Evolutionary conservation across 2,329 filamentous ascomycete genomes (phyloP).

Genomic region (Neofusicoccum cordaticola): DNA sequence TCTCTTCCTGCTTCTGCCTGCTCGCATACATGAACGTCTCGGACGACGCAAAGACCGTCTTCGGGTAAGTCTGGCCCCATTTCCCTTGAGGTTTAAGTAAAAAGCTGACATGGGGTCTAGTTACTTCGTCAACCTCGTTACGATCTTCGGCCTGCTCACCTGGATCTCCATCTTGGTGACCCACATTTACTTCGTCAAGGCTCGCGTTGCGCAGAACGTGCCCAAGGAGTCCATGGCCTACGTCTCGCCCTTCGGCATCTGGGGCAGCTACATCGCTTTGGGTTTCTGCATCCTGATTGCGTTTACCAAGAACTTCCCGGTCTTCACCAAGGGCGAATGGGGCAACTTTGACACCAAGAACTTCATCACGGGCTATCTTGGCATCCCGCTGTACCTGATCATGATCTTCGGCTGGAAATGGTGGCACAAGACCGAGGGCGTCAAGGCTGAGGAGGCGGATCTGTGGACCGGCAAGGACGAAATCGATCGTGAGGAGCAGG

Average conservation of each 20-base stretch:
- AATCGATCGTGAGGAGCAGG: slow-evolving; percentile 70
- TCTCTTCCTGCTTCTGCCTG: slow-evolving; percentile 61
- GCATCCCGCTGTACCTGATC: slow-evolving; percentile 70
- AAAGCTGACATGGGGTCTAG: neutral
- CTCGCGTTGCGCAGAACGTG: slow-evolving; percentile 46
- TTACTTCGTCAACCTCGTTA: slow-evolving; percentile 49
- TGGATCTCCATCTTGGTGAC: slow-evolving; percentile 51
- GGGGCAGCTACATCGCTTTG: slow-evolving; percentile 66
- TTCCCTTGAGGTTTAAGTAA: too few relatives aligned
- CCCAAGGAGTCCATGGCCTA: slow-evolving; percentile 50
- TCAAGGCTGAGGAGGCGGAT: slow-evolving; percentile 61
- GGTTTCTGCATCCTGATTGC: slow-evolving; percentile 70
- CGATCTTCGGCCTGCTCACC: slow-evolving; percentile 42
- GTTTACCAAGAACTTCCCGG: slow-evolving; percentile 78
- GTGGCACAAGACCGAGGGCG: slow-evolving; percentile 51
- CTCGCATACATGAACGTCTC: slow-evolving; percentile 57
- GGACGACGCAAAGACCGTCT: slow-evolving; percentile 41
- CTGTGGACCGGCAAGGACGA: slow-evolving; percentile 70
- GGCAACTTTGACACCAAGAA: slow-evolving; percentile 71
- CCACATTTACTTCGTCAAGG: slow-evolving; percentile 49
- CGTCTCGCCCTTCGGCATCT: slow-evolving; percentile 67
- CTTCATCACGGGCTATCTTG: slow-evolving; percentile 74
- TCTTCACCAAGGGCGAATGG: slow-evolving; percentile 61
- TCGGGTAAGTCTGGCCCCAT: slow-evolving; percentile 25
- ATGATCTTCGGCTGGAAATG: slow-evolving; percentile 69